These are phyloP conservation scores for Moesziomyces antarcticus DNA, from an alignment of 1,284 basidiomycete genomes.

Conservation along the genomic window DNA sequence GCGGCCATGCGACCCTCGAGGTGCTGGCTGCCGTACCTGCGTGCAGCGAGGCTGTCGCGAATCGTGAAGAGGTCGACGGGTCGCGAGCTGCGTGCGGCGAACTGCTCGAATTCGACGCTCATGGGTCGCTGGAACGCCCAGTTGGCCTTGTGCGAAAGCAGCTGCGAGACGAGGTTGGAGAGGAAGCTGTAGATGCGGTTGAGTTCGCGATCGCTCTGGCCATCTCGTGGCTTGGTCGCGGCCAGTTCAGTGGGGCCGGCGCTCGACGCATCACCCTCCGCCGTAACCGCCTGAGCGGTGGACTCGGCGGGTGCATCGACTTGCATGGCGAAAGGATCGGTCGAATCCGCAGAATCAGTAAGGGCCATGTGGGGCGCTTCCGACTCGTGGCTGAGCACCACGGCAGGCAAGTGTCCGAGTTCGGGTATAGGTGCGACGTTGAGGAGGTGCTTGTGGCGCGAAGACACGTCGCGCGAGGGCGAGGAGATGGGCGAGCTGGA, in stretches of 20 bases:
- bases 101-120: conserved; percentile 41
- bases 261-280: not conserved
- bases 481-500: conserved; percentile 51
- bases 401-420: conserved; percentile 2
- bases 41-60: conserved; percentile 30
- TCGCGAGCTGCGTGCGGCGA: conserved; percentile 35
- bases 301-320: not conserved
- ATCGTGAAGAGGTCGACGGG: conserved; percentile 48
- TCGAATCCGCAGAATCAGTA: not conserved
- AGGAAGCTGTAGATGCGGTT: conserved; percentile 42
- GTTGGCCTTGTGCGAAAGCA: conserved; percentile 48
- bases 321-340: not conserved
- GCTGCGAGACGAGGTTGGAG: conserved; percentile 36
- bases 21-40: conserved; percentile 40
- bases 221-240: conserved; percentile 4
- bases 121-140: conserved; percentile 39
- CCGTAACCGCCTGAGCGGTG: not conserved
- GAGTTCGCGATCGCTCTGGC: conserved; percentile 27
- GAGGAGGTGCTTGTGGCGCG: conserved; percentile 16
- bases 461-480: conserved; percentile 41
- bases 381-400: not conserved
- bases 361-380: not conserved
- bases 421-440: conserved; percentile 10
- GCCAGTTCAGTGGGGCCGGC: not conserved
- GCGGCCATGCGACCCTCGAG: conserved; percentile 36